Conservation (phyloP, 2,329 filamentous ascomycete species). For the Trichoderma sp. region DNA sequence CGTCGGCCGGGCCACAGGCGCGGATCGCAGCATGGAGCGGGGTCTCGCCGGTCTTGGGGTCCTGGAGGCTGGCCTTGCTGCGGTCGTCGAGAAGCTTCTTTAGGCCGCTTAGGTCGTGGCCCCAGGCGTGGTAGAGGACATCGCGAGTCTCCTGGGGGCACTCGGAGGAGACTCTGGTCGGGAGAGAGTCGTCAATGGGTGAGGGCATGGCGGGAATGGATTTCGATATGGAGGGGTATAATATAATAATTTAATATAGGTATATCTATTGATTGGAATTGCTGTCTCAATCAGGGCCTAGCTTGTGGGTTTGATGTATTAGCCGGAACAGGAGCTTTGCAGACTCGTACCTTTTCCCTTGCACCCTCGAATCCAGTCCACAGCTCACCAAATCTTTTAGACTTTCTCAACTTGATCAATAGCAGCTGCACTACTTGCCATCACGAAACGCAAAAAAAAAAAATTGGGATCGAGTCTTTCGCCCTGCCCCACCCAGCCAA, state of each 20-base stretch:
- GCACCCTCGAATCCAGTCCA: neutral
- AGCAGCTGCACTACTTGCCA: neutral
- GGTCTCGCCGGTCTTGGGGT: constrained; percentile 79
- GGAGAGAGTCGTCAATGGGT: constrained; percentile 48
- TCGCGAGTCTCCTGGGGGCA: constrained; percentile 51
- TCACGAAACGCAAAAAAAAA: neutral
- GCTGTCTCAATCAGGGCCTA: neutral
- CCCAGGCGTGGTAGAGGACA: constrained; percentile 54
- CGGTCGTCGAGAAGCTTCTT: constrained; percentile 65
- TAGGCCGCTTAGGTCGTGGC: constrained; percentile 61
- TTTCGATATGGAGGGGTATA: constrained; percentile 8
- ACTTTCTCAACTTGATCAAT: neutral
- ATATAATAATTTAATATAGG: neutral
- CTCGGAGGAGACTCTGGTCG: constrained; percentile 50
- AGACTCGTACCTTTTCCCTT: neutral
- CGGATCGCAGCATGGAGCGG: constrained; percentile 88
- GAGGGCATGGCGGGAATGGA: constrained; percentile 26
- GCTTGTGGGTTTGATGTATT: neutral
- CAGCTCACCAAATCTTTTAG: neutral
- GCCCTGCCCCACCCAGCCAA: neutral
- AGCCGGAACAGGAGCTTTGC: neutral
- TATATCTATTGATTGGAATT: neutral
- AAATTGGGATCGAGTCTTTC: neutral
- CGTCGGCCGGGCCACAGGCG: constrained; percentile 53
- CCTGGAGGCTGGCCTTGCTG: constrained; percentile 70